Evolutionary conservation across 2,329 filamentous ascomycete genomes (phyloP), one percentile per base, ranked within the genome.

Genomic region (Dothiorella sarmentorum): DNA sequence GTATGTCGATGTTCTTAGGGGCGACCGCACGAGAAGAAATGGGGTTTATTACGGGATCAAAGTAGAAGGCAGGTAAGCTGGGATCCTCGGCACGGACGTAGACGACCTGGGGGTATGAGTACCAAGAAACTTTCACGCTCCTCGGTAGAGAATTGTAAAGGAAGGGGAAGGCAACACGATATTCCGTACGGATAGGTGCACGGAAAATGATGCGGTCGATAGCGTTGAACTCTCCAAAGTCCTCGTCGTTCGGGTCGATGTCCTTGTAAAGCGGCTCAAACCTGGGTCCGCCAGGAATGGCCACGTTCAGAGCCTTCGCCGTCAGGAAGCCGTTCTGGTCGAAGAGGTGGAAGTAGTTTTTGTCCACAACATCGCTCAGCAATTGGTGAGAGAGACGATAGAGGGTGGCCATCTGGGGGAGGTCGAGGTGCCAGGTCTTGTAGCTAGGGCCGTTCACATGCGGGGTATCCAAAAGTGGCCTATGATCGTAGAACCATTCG

Each of bases 121-220:
- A 95, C 89, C 91, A 96, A 37, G 90, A 88, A 43, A 97, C 80
- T 71, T 93, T 90, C 27, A 99, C 94, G 69, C 94, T 97, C 67
- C 95, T 84, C 1, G 94, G 95, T 5, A 99, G 81, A 17, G 93
- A 96, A 72, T 99, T 99, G 78, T 99, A 99, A 5, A 99, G 81
- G 72, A 88, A 97, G 0, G 94, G 94, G 71, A 90, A 97, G 0
- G 91, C 91, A 42, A 99, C 94, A 44, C 93, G 86, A 69, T 95
- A 97, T 75, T 99, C 94, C 7, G 93, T 99, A 65, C 93, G 86
- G 64, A 97, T 95, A 0, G 93, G 92, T 45, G 89, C 88, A 64
- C 94, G 89, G 82, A 99, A 99, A 65, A 99, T 99, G 75, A 99
- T 99, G 66, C 95, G 90, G 69, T 99, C 94, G 67, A 99, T 99